Conservation (phyloP, 352 stramenopile species). For the Phytophthora syringae region DNA sequence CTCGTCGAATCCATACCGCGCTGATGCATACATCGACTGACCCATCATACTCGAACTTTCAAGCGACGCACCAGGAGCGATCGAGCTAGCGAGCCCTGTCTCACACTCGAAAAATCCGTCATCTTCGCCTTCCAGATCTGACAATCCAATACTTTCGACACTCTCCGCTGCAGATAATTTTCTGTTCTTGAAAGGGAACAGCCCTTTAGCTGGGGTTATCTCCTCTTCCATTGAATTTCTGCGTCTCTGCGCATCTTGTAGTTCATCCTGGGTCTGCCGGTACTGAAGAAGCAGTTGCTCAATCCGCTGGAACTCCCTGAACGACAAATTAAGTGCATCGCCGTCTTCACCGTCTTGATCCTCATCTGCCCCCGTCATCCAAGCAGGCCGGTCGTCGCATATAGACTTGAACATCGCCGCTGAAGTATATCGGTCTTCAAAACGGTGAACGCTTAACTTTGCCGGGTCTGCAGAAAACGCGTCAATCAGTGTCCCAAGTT, state of each 20-base stretch:
- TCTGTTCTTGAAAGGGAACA: constrained; percentile 39
- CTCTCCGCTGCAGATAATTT: constrained; percentile 77
- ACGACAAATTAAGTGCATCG: constrained; percentile 62
- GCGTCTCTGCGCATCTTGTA: constrained; percentile 41
- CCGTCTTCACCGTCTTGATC: constrained; percentile 31
- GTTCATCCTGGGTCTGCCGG: constrained; percentile 74
- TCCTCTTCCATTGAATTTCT: constrained; percentile 25
- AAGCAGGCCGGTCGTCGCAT: constrained; percentile 66
- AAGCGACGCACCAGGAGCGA: constrained; percentile 41
- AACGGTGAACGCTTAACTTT: constrained; percentile 20
- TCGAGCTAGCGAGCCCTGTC: constrained; percentile 49
- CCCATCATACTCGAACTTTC: constrained; percentile 58
- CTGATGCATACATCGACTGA: constrained; percentile 87
- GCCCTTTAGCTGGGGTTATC: background rate
- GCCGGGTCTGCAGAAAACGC: constrained; percentile 51
- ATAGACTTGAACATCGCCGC: constrained; percentile 78
- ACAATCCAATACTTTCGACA: constrained; percentile 82
- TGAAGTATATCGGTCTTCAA: constrained; percentile 40
- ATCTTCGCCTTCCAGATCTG: constrained; percentile 85
- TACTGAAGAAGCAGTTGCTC: constrained; percentile 85
- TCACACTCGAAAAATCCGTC: constrained; percentile 84
- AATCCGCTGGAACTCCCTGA: constrained; percentile 87
- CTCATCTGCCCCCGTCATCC: constrained; percentile 55
- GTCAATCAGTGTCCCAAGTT: constrained; percentile 75
- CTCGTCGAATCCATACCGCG: constrained; percentile 58